Percentiles rank a stretch among this genome's conserved stretches.
Conservation (phyloP, 106 monocot species). For the Dendrobium chrysotoxum region DNA sequence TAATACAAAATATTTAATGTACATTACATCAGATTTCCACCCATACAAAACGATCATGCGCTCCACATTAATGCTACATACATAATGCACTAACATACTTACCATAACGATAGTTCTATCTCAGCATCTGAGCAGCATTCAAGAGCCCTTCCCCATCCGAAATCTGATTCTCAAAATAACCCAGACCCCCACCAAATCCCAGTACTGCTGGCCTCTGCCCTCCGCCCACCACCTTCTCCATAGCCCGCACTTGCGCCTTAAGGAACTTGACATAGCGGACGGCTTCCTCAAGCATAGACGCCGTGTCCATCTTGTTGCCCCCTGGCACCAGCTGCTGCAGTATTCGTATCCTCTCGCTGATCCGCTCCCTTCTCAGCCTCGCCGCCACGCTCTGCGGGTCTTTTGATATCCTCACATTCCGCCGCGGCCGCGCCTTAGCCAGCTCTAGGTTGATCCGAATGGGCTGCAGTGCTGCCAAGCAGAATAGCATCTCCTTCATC, state of each 20-base stretch:
- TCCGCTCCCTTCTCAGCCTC: constrained; percentile 37
- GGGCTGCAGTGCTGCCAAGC: constrained; percentile 12
- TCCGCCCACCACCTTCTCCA: neutral
- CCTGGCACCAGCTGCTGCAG: constrained; percentile 40
- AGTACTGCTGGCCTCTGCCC: neutral
- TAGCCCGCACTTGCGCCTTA: constrained; percentile 25
- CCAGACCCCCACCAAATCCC: neutral
- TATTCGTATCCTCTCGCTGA: constrained; percentile 35
- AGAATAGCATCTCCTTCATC: constrained; percentile 15
- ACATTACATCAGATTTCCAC: no score
- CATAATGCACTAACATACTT: neutral
- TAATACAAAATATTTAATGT: no score
- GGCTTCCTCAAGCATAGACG: constrained; percentile 20
- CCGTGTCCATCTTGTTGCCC: constrained; percentile 21
- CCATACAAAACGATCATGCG: no score
- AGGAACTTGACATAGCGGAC: constrained; percentile 41
- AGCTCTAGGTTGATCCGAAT: constrained; percentile 4
- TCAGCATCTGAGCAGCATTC: neutral
- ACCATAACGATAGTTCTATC: neutral
- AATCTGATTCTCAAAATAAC: neutral
- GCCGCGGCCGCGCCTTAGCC: neutral
- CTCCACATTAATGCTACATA: no score
- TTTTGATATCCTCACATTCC: constrained; percentile 15
- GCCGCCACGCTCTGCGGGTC: constrained; percentile 43
- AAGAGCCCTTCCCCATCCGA: neutral